Evolutionary conservation across 2,329 filamentous ascomycete species (phyloP), one percentile per base, ranked within the genome.

Genomic region (Orbilia brochopaga): DNA sequence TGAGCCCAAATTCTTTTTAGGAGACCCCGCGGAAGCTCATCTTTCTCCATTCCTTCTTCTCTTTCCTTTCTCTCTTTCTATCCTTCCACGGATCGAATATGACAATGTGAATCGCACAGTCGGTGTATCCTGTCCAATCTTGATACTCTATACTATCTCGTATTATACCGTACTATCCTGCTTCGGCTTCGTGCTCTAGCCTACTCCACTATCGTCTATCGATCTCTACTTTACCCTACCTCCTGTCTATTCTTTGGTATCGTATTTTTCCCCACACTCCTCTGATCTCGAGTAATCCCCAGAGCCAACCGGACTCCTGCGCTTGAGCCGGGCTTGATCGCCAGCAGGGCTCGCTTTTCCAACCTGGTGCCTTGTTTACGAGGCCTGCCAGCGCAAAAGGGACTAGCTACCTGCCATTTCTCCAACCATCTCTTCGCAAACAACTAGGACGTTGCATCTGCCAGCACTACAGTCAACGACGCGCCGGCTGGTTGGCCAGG

Each of bases 291-390:
- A 13, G 37, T 27, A 44, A 32, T 52, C 51, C 35, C 59, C 50
- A 32, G 37, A 32, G n/a, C 51, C n/a, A 10, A n/a, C 32, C 48
- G 32, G 57, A 46, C 35, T 48, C 52, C 57, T 44, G 63, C 35
- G 51, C 53, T 11, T 15, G 37, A 17, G 51, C 27, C 52, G 40
- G 56, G 57, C 35, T 59, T 61, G 57, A 69, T 69, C 35, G 64
- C 64, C 64, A 57, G 51, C 44, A 40, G 63, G 57, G 51, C 27
- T 32, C 27, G 27, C 27, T 8, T 32, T 32, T 32, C 27, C 27
- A 32, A 8, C 35, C 46, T 48, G 64, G 64, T 62, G 64, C 64
- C 64, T 62, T 69, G 64, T 69, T 69, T 69, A 69, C 57, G 64
- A 69, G 64, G 57, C 64, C 57, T 53, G 57, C 50, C 57, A 57